phyloP scores from a whole-genome alignment of 2,329 filamentous ascomycete genomes.

The Leptographium flavum region DNA sequence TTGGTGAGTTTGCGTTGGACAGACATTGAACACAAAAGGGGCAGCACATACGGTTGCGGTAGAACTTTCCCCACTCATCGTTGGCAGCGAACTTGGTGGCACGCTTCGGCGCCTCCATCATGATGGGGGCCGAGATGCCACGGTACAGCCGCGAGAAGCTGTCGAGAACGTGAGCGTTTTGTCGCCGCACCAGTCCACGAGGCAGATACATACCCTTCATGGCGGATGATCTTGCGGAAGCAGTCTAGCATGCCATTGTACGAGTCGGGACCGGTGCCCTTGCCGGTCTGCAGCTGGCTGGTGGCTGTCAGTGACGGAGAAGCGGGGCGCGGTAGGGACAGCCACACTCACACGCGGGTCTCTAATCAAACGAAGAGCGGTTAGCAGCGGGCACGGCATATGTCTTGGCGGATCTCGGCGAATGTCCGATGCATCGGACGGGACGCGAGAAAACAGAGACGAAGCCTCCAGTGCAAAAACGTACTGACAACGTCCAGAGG shows the following conservation, averaged over 20 bases:
- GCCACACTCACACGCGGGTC: slow-evolving; percentile 11
- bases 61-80: slow-evolving; percentile 94
- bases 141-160: slow-evolving; percentile 86
- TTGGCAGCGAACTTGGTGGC: slow-evolving; percentile 95
- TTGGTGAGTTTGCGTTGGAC: background rate
- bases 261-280: slow-evolving; percentile 57
- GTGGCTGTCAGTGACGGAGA: background rate
- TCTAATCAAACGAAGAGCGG: slow-evolving; percentile 10
- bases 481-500: slow-evolving; percentile 94
- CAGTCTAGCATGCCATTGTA: slow-evolving; percentile 98
- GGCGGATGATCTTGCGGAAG: slow-evolving; percentile 90
- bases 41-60: slow-evolving; percentile 43
- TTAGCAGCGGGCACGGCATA: slow-evolving; percentile 25
- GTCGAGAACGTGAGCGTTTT: slow-evolving; percentile 1
- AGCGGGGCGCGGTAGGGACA: background rate
- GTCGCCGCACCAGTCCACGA: background rate
- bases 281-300: slow-evolving; percentile 77
- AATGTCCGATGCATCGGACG: background rate
- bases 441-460: background rate
- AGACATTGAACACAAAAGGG: no score
- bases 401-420: background rate
- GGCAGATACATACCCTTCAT: slow-evolving; percentile 61
- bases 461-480: slow-evolving; percentile 24
- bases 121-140: slow-evolving; percentile 85
- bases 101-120: slow-evolving; percentile 65